These are phyloP conservation scores for Scheffersomyces spartinae DNA, from an alignment of 805 yeast genomes.

Conservation along the genomic window DNA sequence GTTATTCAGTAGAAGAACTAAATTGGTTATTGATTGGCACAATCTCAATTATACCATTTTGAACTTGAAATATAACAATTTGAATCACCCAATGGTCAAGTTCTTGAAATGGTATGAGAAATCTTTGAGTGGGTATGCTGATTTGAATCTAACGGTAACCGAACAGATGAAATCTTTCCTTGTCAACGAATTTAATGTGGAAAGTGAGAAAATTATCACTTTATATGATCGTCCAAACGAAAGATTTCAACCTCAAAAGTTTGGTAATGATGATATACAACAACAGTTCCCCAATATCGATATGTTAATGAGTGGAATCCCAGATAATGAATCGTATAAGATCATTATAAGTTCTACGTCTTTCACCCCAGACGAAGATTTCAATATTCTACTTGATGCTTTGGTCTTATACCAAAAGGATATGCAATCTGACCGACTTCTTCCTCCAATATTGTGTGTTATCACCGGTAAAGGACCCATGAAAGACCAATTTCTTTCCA, in stretches of 20 bases:
- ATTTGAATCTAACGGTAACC: conserved; percentile 73
- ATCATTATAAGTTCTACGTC: conserved; percentile 83
- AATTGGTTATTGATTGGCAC: conserved; percentile 89
- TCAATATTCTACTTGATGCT: conserved; percentile 57
- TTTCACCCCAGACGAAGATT: conserved; percentile 93
- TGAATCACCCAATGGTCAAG: conserved; percentile 50
- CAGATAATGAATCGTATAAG: conserved; percentile 30
- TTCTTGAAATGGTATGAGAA: conserved; percentile 54
- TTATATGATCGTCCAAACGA: conserved; percentile 80
- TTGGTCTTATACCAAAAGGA: conserved; percentile 44
- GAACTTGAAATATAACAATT: conserved; percentile 45
- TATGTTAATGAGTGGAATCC: conserved; percentile 15
- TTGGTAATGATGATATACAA: conserved; percentile 2
- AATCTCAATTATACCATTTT: conserved; percentile 81
- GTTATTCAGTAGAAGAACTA: conserved; percentile 39
- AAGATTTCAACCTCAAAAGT: conserved; percentile 44
- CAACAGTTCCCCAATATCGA: conserved; percentile 6
- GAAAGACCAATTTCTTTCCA: conserved; percentile 36
- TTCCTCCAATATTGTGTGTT: conserved; percentile 50
- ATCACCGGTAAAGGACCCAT: conserved; percentile 97
- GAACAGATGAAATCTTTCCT: conserved; percentile 56
- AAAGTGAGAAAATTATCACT: conserved; percentile 37
- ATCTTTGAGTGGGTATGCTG: conserved; percentile 49
- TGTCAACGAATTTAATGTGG: conserved; percentile 40
- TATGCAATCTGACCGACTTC: conserved; percentile 4